Conservation (phyloP, 2,329 filamentous ascomycete genomes). For the Myriosclerotinia scirpicola region DNA sequence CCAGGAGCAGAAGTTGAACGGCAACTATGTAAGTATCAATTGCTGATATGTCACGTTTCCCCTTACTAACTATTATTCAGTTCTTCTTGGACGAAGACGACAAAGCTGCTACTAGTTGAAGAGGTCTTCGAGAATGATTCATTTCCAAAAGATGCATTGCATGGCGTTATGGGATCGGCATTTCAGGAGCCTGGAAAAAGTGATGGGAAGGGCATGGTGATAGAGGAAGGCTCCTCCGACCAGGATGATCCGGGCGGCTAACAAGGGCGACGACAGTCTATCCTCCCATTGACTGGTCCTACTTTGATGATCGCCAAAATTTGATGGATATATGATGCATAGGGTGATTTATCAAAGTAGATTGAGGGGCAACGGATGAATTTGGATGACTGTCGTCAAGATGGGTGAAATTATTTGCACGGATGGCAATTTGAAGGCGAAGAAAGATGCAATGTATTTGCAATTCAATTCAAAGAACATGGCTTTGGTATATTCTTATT, state of each 20-base stretch:
- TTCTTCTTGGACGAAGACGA: constrained; percentile 89
- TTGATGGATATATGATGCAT: not conserved
- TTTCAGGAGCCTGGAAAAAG: constrained; percentile 34
- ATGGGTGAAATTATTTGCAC: constrained; percentile 23
- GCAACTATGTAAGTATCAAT: constrained; percentile 75
- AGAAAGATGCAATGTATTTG: constrained; percentile 20
- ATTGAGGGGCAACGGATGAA: constrained; percentile 60
- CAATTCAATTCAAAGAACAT: constrained; percentile 23
- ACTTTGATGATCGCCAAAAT: constrained; percentile 31
- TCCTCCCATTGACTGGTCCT: constrained; percentile 58
- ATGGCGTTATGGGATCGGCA: constrained; percentile 40
- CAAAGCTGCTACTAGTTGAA: constrained; percentile 54
- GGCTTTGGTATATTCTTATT: constrained; percentile 29
- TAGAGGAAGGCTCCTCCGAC: constrained; percentile 59
- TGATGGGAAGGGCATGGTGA: constrained; percentile 42
- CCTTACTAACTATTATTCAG: constrained; percentile 45
- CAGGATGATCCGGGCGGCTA: constrained; percentile 66
- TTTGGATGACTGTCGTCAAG: constrained; percentile 58
- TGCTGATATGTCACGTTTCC: not conserved
- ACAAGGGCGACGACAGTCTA: constrained; percentile 59
- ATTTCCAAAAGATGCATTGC: constrained; percentile 37
- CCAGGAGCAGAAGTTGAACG: constrained; percentile 90
- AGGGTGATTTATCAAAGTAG: constrained; percentile 30
- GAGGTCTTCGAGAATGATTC: constrained; percentile 56
- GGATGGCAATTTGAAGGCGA: not conserved